Base-by-base conservation (phyloP, 1,139 yeast genomes). In the Sugiyamaella sp. region DNA sequence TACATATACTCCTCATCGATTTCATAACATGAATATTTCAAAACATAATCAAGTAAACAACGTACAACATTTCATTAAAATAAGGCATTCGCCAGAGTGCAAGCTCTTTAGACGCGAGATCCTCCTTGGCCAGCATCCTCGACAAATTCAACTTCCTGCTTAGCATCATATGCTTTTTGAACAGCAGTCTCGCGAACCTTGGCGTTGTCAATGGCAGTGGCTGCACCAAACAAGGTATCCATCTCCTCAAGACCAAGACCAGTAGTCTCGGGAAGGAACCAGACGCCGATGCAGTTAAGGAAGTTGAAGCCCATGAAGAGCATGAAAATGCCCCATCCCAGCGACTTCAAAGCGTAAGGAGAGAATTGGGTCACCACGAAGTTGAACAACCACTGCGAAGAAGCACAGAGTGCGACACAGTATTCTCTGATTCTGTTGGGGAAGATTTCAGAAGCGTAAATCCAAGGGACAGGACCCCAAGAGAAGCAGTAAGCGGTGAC, bases 331-430 rank as follows among this genome's bases (percentile, higher is more conserved):
- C 29, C 81, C 84, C 57, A 72, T 60, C 69, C 80, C 70, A 86
- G 83, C 78, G 60, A 71, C 65, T 61, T 76, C 74, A 73, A 82
- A 71, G 76, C 83, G 70, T 74, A 77, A 72, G 62, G 88, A 71
- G 68, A 69, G 53, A 55, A 86, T 89, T 68, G 80, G 82, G 66
- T 93, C 89, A 71, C 82, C 82, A 77, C 80, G 76, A 87, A 88
- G 66, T 89, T 89, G 75, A 85, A 83, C 48, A 85, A 60, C 95
- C 95, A 88, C 74, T 88, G 88, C 29, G 88, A 81, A 16, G 89
- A 86, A 42, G 82, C 78, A 54, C 90, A 67, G 42, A 82, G 71
- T 37, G 86, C 80, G 71, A 68, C 66, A 73, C 84, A 71, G 69
- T 74, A 55, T 55, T 84, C 77, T 69, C 85, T 76, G 71, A 80